Percentiles rank a stretch among this genome's conserved stretches.
Conservation (phyloP, 306 rosid genomes). For the Carpinus fangiana region DNA sequence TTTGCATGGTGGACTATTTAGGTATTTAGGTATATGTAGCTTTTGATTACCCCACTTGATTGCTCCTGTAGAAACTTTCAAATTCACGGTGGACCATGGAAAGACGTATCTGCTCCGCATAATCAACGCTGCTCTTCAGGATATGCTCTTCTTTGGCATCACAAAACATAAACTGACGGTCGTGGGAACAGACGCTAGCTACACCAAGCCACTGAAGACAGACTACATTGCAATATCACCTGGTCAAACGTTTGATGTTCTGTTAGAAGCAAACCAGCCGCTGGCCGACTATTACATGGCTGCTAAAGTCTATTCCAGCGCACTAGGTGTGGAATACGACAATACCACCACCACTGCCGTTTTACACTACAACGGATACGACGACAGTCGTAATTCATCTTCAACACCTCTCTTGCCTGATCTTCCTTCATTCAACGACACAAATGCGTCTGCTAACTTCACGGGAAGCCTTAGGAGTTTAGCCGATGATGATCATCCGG, state of each 20-base stretch:
- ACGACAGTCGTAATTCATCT: not conserved
- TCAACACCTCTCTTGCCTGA: conserved; percentile 33
- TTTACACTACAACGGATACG: conserved; percentile 30
- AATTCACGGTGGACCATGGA: conserved; percentile 35
- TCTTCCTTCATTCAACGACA: conserved; percentile 53
- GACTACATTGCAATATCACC: conserved; percentile 51
- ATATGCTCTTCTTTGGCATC: conserved; percentile 43
- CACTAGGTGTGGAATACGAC: conserved; percentile 4
- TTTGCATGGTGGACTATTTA: no score
- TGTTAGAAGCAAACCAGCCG: conserved; percentile 47
- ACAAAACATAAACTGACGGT: conserved; percentile 54
- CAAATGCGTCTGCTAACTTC: conserved; percentile 31
- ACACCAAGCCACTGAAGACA: conserved; percentile 46
- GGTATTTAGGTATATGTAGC: no score
- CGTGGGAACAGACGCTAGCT: conserved; percentile 57
- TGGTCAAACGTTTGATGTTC: conserved; percentile 57
- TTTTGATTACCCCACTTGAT: not conserved
- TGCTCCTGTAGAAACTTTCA: conserved; percentile 45
- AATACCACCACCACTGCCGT: conserved; percentile 51
- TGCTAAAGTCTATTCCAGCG: conserved; percentile 41
- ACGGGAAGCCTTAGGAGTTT: conserved; percentile 41
- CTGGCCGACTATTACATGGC: conserved; percentile 56
- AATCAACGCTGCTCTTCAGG: conserved; percentile 46
- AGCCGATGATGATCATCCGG: conserved; percentile 34
- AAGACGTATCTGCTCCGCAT: conserved; percentile 54